Evolutionary conservation across 768 basidiomycete genomes (phyloP).

Genomic region (Termitomyces titanicus): DNA sequence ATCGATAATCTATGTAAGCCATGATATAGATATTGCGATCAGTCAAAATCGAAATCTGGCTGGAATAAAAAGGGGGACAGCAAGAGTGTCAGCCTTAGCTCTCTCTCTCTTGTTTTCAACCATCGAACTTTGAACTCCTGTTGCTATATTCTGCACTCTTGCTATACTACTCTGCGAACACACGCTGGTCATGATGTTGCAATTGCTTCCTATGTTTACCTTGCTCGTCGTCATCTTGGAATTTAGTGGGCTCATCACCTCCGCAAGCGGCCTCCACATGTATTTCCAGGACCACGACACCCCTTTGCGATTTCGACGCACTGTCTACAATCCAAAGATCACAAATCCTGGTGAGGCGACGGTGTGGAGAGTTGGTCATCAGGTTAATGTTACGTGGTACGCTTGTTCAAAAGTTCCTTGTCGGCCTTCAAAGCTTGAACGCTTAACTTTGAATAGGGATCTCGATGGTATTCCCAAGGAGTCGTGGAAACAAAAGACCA

Average conservation of each 20-base stretch:
- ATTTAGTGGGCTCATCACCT: slow-evolving; percentile 16
- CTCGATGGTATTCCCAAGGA: slow-evolving; percentile 28
- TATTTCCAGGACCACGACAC: slow-evolving; percentile 22
- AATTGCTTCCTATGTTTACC: slow-evolving; percentile 17
- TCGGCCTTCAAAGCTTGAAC: too few species aligned
- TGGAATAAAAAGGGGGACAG: slow-evolving; percentile 4
- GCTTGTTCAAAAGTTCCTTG: slow-evolving; percentile 17
- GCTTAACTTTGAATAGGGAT: slow-evolving; percentile 31
- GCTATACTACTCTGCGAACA: slow-evolving; percentile 15
- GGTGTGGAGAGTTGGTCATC: slow-evolving; percentile 35
- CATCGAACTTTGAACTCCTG: slow-evolving; percentile 1
- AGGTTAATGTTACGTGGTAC: slow-evolving; percentile 42
- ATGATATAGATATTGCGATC: not conserved
- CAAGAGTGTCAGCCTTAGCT: slow-evolving; percentile 14
- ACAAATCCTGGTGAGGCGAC: slow-evolving; percentile 32
- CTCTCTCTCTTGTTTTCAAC: slow-evolving; percentile 10
- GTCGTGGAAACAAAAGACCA: slow-evolving; percentile 35
- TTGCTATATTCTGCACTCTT: slow-evolving; percentile 6
- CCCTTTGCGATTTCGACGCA: slow-evolving; percentile 17
- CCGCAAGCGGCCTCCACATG: slow-evolving; percentile 23
- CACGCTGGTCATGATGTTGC: slow-evolving; percentile 33
- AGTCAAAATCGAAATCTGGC: slow-evolving; percentile 6
- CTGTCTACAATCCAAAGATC: slow-evolving; percentile 40
- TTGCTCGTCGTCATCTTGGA: slow-evolving; percentile 19
- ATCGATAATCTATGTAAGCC: not conserved